Percentiles rank a stretch among this genome's conserved stretches.
These are phyloP conservation scores for Colletotrichum sp. DNA, from an alignment of 2,329 filamentous ascomycete species.

Conservation along the genomic window DNA sequence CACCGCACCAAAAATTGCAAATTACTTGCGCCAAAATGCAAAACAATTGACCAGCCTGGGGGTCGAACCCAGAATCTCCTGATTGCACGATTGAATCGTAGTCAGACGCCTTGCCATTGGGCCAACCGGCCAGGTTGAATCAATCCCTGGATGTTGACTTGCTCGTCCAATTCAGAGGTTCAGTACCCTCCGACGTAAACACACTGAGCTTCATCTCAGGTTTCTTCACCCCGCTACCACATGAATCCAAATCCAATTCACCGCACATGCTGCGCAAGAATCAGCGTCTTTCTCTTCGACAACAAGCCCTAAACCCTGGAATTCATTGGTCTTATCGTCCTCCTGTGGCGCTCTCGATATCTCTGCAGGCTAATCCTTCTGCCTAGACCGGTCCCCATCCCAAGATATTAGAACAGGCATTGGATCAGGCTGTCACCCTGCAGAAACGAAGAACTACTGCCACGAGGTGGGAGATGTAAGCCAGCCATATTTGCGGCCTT, in stretches of 20 bases:
- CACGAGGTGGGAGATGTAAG: background rate
- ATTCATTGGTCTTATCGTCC: background rate
- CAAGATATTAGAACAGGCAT: background rate
- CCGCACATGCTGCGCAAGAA: background rate
- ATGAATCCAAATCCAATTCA: too few relatives aligned
- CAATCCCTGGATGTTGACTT: background rate
- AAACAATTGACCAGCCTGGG: constrained; percentile 18
- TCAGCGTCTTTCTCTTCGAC: background rate
- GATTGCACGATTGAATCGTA: constrained; percentile 29
- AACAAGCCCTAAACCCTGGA: background rate
- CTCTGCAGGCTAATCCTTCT: background rate
- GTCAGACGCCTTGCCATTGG: constrained; percentile 49
- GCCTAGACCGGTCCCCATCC: background rate
- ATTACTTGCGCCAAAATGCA: background rate
- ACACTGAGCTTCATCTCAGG: background rate
- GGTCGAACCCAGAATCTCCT: constrained; percentile 23
- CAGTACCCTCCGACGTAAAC: background rate
- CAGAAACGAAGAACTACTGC: background rate
- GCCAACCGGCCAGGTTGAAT: constrained; percentile 27
- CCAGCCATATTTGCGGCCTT: background rate
- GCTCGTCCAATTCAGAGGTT: accelerated
- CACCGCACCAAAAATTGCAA: background rate
- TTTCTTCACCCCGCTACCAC: too few relatives aligned
- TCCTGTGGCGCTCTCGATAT: accelerated
- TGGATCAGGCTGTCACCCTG: background rate